These are phyloP conservation scores for Lichina pygmaea DNA, from an alignment of 495 filamentous ascomycete species.

Conservation along the genomic window DNA sequence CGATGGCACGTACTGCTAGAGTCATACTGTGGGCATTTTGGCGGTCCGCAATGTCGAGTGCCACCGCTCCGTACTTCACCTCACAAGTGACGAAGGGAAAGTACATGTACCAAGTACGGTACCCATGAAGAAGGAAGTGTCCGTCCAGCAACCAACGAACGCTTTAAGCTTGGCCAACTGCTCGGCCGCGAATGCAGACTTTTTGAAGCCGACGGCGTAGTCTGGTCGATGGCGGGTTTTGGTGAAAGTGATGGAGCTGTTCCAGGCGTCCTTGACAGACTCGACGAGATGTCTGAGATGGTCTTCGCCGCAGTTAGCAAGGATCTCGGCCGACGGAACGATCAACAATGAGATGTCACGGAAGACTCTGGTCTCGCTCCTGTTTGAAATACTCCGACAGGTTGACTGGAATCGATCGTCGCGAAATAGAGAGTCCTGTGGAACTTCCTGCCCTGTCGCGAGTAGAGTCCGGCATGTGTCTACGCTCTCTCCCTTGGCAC, in stretches of 20 bases:
- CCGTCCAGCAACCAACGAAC: slow-evolving; percentile 10
- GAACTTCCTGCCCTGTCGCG: slow-evolving; percentile 7
- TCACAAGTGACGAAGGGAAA: slow-evolving; percentile 16
- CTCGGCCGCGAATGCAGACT: slow-evolving; percentile 4
- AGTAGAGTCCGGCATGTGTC: slow-evolving; percentile 9
- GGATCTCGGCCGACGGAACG: slow-evolving; percentile 12
- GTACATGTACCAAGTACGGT: slow-evolving; percentile 16
- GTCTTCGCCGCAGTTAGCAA: slow-evolving; percentile 8
- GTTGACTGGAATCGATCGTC: slow-evolving; percentile 12
- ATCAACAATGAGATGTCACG: slow-evolving; percentile 15
- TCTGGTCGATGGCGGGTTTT: slow-evolving; percentile 16
- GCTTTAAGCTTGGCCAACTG: slow-evolving; percentile 7
- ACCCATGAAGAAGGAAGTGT: slow-evolving; percentile 13
- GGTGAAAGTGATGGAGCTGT: slow-evolving; percentile 11
- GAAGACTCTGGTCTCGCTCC: slow-evolving; percentile 15
- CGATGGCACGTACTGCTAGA: slow-evolving; percentile 12
- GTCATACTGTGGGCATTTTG: slow-evolving; percentile 17
- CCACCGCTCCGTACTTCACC: slow-evolving; percentile 12
- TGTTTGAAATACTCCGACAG: slow-evolving; percentile 9
- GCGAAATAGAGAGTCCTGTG: slow-evolving; percentile 13
- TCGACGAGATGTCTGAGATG: slow-evolving; percentile 14
- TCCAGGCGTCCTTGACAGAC: slow-evolving; percentile 18
- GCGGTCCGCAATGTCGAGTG: slow-evolving; percentile 14
- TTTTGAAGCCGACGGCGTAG: slow-evolving; percentile 13
- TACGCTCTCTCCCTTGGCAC: slow-evolving; percentile 9